Conservation (phyloP, 2,329 filamentous ascomycete genomes). For the Colletotrichum sp. region DNA sequence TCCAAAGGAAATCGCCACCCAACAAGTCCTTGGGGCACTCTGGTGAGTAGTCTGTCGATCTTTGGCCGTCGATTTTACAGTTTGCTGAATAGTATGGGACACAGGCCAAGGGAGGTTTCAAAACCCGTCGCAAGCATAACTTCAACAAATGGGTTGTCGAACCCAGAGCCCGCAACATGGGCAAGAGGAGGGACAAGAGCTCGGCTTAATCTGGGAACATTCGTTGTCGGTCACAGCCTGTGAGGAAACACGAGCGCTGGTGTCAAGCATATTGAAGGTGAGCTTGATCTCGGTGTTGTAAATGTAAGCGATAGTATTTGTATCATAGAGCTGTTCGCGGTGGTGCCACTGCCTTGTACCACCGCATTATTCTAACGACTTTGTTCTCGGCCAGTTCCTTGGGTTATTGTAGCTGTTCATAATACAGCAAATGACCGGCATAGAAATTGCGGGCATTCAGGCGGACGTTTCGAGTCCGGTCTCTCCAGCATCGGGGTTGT, state of each 20-base stretch:
- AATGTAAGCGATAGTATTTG: constrained; percentile 17
- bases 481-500: background rate
- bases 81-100: constrained; percentile 30
- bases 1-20: constrained; percentile 98
- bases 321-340: constrained; percentile 12
- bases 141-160: constrained; percentile 91
- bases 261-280: background rate
- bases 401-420: background rate
- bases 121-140: constrained; percentile 88
- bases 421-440: background rate
- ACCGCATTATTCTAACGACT: background rate
- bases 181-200: constrained; percentile 77
- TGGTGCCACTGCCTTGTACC: background rate
- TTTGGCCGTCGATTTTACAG: background rate
- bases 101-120: constrained; percentile 84
- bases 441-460: background rate
- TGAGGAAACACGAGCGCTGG: background rate
- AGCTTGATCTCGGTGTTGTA: background rate
- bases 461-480: background rate
- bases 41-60: constrained; percentile 64
- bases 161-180: constrained; percentile 85
- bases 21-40: constrained; percentile 94
- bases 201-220: background rate
- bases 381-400: background rate
- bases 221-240: background rate